Percentiles rank a stretch among this genome's conserved stretches.
These are phyloP conservation scores for Candida sanyiensis DNA, from an alignment of 805 yeast genomes.

Conservation along the genomic window DNA sequence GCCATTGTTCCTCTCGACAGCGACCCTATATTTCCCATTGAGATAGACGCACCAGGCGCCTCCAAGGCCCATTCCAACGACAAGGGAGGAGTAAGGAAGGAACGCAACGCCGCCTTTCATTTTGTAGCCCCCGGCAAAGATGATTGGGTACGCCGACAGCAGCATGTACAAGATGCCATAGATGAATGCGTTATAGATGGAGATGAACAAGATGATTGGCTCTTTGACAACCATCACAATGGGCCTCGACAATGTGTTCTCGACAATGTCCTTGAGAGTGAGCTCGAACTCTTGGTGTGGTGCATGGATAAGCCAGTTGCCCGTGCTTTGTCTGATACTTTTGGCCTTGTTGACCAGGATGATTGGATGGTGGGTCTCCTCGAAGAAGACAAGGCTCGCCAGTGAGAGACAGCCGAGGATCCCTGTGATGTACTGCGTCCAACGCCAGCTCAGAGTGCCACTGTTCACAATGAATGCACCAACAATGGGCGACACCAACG, in stretches of 20 bases:
- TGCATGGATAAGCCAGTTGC: constrained; percentile 80
- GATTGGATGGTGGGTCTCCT: constrained; percentile 70
- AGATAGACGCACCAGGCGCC: constrained; percentile 42
- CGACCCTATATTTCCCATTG: constrained; percentile 48
- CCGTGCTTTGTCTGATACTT: constrained; percentile 56
- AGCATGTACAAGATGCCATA: constrained; percentile 75
- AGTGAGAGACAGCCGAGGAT: constrained; percentile 46
- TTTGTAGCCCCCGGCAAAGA: constrained; percentile 56
- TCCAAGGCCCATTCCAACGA: constrained; percentile 62
- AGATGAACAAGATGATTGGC: constrained; percentile 64
- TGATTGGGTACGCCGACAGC: constrained; percentile 70
- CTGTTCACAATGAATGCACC: constrained; percentile 58
- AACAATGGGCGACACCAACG: constrained; percentile 74
- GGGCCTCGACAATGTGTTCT: constrained; percentile 64
- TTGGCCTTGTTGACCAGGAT: constrained; percentile 62
- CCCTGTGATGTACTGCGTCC: constrained; percentile 71
- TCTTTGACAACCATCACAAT: constrained; percentile 59
- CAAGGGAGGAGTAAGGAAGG: constrained; percentile 74
- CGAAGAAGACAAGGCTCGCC: constrained; percentile 38
- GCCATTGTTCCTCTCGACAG: constrained; percentile 46
- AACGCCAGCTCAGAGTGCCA: constrained; percentile 71
- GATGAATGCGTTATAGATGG: constrained; percentile 70
- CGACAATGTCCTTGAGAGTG: constrained; percentile 50
- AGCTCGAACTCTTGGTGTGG: constrained; percentile 62
- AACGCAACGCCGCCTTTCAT: constrained; percentile 61